Percentiles rank a stretch among this genome's conserved stretches.
Conservation (phyloP, 2,329 filamentous ascomycete genomes). For the Xylariomycetidae sp. region DNA sequence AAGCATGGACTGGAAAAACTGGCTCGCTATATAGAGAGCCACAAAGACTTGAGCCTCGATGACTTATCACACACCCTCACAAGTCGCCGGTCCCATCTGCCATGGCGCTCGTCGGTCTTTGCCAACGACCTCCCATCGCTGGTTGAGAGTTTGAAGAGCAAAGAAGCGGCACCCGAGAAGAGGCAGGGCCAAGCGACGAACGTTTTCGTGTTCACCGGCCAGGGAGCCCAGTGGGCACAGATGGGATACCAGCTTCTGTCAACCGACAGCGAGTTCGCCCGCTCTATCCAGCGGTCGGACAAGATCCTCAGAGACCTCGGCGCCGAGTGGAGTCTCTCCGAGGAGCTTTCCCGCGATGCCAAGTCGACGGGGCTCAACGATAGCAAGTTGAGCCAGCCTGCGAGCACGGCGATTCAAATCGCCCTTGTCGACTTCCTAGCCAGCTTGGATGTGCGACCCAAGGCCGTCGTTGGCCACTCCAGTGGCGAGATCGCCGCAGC, state of each 20-base stretch:
- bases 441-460: slow-evolving; percentile 15
- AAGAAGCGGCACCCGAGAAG: background rate
- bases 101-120: slow-evolving; percentile 1
- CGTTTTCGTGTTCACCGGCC: slow-evolving; percentile 7
- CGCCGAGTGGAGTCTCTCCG: slow-evolving; percentile 2
- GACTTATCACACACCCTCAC: slow-evolving; percentile 3
- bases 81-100: slow-evolving; percentile 1
- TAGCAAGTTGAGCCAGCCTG: slow-evolving; percentile 14
- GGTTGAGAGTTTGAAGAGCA: no score
- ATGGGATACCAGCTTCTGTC: slow-evolving; percentile 3
- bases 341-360: slow-evolving; percentile 5
- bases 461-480: slow-evolving; percentile 27
- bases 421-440: slow-evolving; percentile 23
- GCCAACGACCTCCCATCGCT: background rate
- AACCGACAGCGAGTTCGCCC: slow-evolving; percentile 1
- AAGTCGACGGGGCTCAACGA: slow-evolving; percentile 6
- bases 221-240: slow-evolving; percentile 4
- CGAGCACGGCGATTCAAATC: slow-evolving; percentile 13
- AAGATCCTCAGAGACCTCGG: slow-evolving; percentile 4
- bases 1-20: slow-evolving; percentile 1
- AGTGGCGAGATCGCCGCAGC: slow-evolving; percentile 29
- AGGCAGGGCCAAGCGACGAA: background rate
- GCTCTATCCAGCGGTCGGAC: slow-evolving; percentile 2
- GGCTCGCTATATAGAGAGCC: background rate
- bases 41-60: slow-evolving; percentile 1